Percentiles rank a stretch among this genome's conserved stretches.
phyloP scores from a whole-genome alignment of 2,329 filamentous ascomycete genomes.

The Orbilia javanica region DNA sequence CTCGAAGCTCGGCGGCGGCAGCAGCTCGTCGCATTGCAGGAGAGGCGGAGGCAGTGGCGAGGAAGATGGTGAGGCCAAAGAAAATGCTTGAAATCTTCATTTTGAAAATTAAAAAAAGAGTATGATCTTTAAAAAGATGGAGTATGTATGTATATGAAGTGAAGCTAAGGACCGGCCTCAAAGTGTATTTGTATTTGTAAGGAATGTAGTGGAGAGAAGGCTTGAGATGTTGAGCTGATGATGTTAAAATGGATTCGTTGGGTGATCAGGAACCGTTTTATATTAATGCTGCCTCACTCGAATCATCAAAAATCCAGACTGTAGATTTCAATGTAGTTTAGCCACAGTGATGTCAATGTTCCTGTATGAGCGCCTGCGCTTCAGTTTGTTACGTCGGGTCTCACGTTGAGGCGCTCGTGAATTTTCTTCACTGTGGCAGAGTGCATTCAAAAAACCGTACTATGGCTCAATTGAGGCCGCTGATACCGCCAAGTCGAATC shows the following conservation, averaged over 20 bases:
- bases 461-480: neutral
- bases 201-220: neutral
- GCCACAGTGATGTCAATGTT: neutral
- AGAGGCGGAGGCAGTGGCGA: neutral
- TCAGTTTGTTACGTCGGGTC: neutral
- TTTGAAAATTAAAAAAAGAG: neutral
- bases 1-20: neutral
- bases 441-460: neutral
- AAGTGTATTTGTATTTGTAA: neutral
- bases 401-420: neutral
- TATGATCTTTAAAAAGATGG: neutral
- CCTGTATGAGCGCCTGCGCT: neutral
- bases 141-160: neutral
- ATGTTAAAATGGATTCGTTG: neutral
- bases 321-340: neutral
- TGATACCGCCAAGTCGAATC: slow-evolving; percentile 3
- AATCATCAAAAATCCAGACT: neutral
- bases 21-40: neutral
- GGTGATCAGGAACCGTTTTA: neutral
- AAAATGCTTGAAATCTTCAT: slow-evolving; percentile 13
- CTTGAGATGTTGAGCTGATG: neutral
- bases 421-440: slow-evolving; percentile 7
- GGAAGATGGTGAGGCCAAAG: slow-evolving; percentile 5
- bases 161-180: neutral
- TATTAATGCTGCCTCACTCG: neutral